Base-by-base conservation (phyloP, 768 basidiomycete species). In the Lepiota brunneoincarnata region DNA sequence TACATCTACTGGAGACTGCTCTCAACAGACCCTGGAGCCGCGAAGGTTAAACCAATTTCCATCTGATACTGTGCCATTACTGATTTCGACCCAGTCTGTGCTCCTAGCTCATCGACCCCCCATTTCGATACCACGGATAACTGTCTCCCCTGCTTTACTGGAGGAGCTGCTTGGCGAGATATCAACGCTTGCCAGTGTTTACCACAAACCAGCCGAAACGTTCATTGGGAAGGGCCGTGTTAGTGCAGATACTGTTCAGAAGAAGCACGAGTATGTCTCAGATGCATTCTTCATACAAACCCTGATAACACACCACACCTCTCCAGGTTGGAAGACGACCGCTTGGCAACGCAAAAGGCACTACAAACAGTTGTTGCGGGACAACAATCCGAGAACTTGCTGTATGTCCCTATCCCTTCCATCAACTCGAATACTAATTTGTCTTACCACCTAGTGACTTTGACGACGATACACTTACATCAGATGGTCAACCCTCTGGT, bases 1-100 rank as follows among this genome's bases (percentile, higher is more conserved):
- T 99, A 98, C 65, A 96, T 98, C 37, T 98, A 98, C 64, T 99
- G 97, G 97, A 79, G 97, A 57, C 65, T 99, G 58, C 69, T 99
- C 23, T 96, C 93, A 5, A 94, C 93, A 52, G 96, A 99, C 68
- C 92, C 95, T 1, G 91, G 84, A 2, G 93, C 96, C 15, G 96
- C 97, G 0, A 99, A 98, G 80, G 94, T 91, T 6, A 57, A 45
- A 73, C 57, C 10, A 9, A 51, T 15, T 7, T 47, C 41, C n/a
- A 35, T 10, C 20, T 18, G n/a, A n/a, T n/a, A n/a, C n/a, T n/a
- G n/a, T n/a, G 39, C n/a, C n/a, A 18, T 31, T 10, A 26, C 21
- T 40, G 15, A 38, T 43, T 57, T 23, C 23, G 6, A 50, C 43
- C n/a, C 44, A 80, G 80, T 75, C 78, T 49, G 95, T 98, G 37